Evolutionary conservation across 768 basidiomycete genomes (phyloP).

Genomic region (Russula ochroleuca): DNA sequence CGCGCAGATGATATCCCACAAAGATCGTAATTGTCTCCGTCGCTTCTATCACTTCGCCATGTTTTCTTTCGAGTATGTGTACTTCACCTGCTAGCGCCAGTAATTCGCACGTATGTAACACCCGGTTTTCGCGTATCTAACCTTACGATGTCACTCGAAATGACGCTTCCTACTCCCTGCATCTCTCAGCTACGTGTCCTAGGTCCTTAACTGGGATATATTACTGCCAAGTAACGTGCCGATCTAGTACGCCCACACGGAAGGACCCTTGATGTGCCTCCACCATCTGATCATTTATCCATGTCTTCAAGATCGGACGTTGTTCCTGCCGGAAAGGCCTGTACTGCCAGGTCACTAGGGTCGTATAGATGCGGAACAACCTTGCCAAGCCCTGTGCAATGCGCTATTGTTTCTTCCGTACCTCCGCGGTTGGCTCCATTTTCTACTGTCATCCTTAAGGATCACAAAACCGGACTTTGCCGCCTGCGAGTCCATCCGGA

Average conservation of each 20-base stretch:
- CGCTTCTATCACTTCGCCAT: neutral
- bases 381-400: neutral
- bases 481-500: neutral
- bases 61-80: neutral
- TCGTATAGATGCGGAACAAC: neutral
- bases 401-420: neutral
- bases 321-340: neutral
- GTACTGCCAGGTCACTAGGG: neutral
- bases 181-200: neutral
- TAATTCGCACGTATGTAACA: constrained; percentile 13
- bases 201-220: constrained; percentile 10
- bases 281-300: neutral
- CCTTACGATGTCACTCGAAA: neutral
- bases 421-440: neutral
- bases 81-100: neutral
- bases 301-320: neutral
- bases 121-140: constrained; percentile 3
- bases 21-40: constrained; percentile 4
- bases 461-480: neutral
- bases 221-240: neutral
- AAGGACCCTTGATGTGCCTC: neutral
- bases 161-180: constrained; percentile 6
- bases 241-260: neutral
- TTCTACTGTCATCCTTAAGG: neutral
- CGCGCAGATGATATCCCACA: constrained; percentile 6